phyloP scores from a whole-genome alignment of 768 basidiomycete species.

The Hygrophorus pudorinus region DNA sequence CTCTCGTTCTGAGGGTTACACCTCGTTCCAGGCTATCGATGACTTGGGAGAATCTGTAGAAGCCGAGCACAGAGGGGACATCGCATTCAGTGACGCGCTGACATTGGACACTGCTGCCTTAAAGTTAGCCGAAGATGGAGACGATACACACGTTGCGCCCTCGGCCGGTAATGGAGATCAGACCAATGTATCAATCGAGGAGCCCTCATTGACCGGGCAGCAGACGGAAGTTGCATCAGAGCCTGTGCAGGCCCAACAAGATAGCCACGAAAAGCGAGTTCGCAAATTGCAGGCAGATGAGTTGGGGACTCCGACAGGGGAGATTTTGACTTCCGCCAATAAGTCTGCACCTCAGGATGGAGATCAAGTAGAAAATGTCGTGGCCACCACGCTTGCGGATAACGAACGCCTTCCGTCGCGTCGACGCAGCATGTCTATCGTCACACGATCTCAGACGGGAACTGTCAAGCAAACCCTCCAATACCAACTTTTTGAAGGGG shows the following conservation, averaged over 20 bases:
- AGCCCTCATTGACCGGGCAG: too few species aligned
- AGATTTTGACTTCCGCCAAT: too few species aligned
- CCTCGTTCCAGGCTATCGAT: conserved; percentile 21
- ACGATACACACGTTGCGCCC: background rate
- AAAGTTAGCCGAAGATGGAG: conserved; percentile 6
- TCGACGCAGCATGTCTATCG: too few species aligned
- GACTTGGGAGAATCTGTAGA: conserved; percentile 21
- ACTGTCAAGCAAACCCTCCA: background rate
- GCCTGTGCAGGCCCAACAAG: too few species aligned
- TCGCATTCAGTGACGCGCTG: conserved; percentile 24
- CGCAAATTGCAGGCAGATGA: too few species aligned
- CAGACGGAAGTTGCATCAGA: too few species aligned
- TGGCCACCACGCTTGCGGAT: too few species aligned
- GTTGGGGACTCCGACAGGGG: too few species aligned
- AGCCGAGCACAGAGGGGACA: conserved; percentile 22
- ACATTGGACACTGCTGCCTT: conserved; percentile 21
- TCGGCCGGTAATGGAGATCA: background rate
- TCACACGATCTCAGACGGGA: background rate
- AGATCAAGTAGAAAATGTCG: too few species aligned
- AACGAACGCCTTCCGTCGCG: too few species aligned
- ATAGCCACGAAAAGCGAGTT: too few species aligned
- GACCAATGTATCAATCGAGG: background rate
- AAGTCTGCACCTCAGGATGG: too few species aligned
- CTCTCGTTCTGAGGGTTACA: conserved; percentile 11
- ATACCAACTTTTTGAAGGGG: conserved; percentile 8